These are phyloP conservation scores for Sarcocystis neurona DNA, from an alignment of 169 alveolate genomes.

Conservation along the genomic window DNA sequence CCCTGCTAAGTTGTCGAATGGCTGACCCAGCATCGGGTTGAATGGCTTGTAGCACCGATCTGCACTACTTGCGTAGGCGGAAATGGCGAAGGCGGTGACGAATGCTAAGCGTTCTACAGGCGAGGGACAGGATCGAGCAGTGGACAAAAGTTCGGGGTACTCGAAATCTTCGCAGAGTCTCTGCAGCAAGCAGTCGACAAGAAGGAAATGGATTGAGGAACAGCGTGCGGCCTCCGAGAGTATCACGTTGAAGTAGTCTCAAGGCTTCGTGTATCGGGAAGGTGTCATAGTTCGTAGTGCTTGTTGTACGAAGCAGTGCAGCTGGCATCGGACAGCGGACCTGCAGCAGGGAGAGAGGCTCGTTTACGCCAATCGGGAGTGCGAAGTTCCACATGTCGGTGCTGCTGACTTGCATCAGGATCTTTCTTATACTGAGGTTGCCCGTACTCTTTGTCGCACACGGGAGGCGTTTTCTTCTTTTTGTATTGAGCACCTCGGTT, in stretches of 20 bases:
- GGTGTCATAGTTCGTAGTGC: too few species aligned
- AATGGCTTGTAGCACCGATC: conserved; percentile 74
- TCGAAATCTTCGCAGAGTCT: conserved; percentile 37
- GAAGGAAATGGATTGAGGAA: neutral
- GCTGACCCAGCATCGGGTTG: conserved; percentile 41
- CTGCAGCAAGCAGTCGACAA: neutral
- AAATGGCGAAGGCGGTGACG: conserved; percentile 84
- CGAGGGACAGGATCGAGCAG: neutral
- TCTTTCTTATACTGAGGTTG: neutral
- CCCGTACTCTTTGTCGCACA: neutral
- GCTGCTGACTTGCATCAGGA: conserved; percentile 73
- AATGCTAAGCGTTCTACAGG: conserved; percentile 82
- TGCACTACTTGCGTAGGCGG: conserved; percentile 85
- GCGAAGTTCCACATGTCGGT: conserved; percentile 93
- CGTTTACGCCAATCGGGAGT: conserved; percentile 94
- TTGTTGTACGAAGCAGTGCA: neutral
- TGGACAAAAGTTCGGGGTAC: conserved; percentile 14
- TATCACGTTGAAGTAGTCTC: neutral
- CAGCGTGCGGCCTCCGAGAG: too few species aligned
- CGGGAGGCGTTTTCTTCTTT: neutral
- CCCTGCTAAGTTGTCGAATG: too few species aligned
- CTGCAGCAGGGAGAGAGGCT: conserved; percentile 93
- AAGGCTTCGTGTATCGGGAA: neutral
- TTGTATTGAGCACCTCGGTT: too few species aligned
- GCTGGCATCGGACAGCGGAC: neutral